Conservation (phyloP, 352 stramenopile species). For the Plasmopara muralis region DNA sequence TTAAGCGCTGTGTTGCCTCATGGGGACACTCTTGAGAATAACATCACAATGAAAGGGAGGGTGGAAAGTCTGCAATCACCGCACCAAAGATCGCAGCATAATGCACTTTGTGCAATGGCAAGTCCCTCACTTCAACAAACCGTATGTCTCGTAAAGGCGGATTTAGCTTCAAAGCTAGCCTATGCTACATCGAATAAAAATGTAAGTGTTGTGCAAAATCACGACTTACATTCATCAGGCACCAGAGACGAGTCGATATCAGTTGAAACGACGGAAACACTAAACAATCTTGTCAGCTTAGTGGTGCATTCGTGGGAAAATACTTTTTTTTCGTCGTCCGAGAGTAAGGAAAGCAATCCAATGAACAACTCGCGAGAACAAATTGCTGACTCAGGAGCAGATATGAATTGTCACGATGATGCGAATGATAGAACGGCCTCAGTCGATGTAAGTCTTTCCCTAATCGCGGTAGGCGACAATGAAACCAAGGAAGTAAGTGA, state of each 20-base stretch:
- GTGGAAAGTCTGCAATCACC: neutral
- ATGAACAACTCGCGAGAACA: conserved; percentile 4
- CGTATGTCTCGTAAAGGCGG: conserved; percentile 6
- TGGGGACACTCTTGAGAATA: too few relatives aligned
- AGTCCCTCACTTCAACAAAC: conserved; percentile 6
- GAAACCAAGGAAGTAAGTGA: neutral
- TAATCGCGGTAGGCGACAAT: neutral
- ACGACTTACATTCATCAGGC: conserved; percentile 3
- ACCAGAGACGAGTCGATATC: neutral
- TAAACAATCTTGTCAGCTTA: conserved; percentile 41
- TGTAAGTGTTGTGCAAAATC: neutral
- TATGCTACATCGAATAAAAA: neutral
- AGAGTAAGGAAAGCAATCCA: neutral
- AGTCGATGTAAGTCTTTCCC: neutral
- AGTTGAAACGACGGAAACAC: conserved; percentile 16
- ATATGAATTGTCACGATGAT: neutral
- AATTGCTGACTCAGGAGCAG: neutral
- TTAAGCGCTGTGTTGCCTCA: neutral
- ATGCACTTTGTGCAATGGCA: conserved; percentile 2
- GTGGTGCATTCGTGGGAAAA: conserved; percentile 48
- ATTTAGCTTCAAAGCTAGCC: neutral
- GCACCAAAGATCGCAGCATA: neutral
- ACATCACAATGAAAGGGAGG: neutral
- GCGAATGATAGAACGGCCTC: neutral
- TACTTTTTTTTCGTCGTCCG: conserved; percentile 14